Evolutionary conservation across 2,329 filamentous ascomycete genomes (phyloP), one percentile per base, ranked within the genome.

Genomic region (Xylariaceae sp.): DNA sequence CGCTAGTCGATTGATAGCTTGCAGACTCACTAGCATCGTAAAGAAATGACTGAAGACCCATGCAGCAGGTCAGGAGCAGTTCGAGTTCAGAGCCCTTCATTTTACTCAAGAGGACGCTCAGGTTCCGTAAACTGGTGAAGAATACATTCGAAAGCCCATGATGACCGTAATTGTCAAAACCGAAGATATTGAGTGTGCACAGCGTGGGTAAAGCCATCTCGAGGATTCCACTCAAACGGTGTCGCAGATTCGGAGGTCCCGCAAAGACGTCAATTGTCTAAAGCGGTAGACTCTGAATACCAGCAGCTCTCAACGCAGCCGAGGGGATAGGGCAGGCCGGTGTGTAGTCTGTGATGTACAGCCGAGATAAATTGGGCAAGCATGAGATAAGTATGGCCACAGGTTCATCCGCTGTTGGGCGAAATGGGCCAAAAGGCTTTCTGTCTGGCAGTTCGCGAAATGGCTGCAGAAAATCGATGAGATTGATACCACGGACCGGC

Each of bases 1-100:
- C 20, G 22, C 17, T 10, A 11, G 17, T 21, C 12, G 8, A 11
- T 38, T 11, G 11, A 19, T n/a, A n/a, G n/a, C n/a, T n/a, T n/a
- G n/a, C n/a, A 22, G 11, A 19, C 36, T 38, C 22, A 38, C 36
- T 38, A 7, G 36, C 36, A 23, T 38, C 36, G 20, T 38, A 38
- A 19, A 22, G 19, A 19, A 38, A 38, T 11, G 36, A 20, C 36
- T 38, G 6, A 14, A 38, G 36, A 11, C 36, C 20, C 16, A 20
- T 23, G 17, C 16, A 38, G 22, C 19, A 38, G 10, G 36, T 20
- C 17, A 38, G 36, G 10, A 38, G 36, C 16, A 7, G 10, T 38
- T 38, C 36, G 19, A 38, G 36, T 20, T 38, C 36, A 7, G 17
- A 20, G 6, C 36, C 22, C 10, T 20, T 21, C 36, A 38, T 38